Percentiles rank a stretch among this genome's conserved stretches.
Evolutionary conservation across 1,284 basidiomycete genomes (phyloP).

Genomic region (Neolentinus lepideus): DNA sequence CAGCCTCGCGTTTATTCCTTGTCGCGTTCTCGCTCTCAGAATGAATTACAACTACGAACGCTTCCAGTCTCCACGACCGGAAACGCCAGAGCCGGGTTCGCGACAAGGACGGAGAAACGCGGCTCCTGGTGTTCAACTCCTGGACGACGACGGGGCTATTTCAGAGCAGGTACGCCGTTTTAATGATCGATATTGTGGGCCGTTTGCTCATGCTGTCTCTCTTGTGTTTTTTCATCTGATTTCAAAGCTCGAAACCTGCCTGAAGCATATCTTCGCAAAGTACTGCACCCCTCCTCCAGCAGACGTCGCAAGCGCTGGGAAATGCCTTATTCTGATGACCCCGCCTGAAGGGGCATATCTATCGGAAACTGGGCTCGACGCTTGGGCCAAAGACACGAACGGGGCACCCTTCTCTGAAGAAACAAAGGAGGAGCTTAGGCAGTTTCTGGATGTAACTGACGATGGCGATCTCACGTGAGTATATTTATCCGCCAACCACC

Average conservation of each 20-base stretch:
- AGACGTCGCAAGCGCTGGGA: constrained; percentile 13
- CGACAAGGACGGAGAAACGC: constrained; percentile 50
- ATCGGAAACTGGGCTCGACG: constrained; percentile 51
- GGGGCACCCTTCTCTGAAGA: constrained; percentile 65
- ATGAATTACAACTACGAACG: constrained; percentile 25
- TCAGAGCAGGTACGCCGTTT: constrained; percentile 45
- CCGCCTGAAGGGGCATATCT: constrained; percentile 57
- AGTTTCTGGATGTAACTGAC: constrained; percentile 68
- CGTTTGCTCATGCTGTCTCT: not conserved
- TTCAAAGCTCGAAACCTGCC: constrained; percentile 49
- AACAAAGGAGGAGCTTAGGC: constrained; percentile 68
- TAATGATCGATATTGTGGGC: not conserved
- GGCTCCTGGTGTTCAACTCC: constrained; percentile 34
- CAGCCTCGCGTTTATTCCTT: not conserved
- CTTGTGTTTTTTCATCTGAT: constrained; percentile 1
- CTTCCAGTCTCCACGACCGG: constrained; percentile 43
- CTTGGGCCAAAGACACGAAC: constrained; percentile 72
- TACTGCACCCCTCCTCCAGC: constrained; percentile 51
- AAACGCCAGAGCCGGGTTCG: constrained; percentile 54
- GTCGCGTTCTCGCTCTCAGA: not conserved
- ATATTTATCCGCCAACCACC: not conserved
- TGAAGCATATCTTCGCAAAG: constrained; percentile 68
- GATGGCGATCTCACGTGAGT: constrained; percentile 69
- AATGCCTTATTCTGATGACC: constrained; percentile 24
- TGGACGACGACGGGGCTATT: constrained; percentile 60